Base-by-base conservation (phyloP, 306 rosid species). In the Rosa chinensis region DNA sequence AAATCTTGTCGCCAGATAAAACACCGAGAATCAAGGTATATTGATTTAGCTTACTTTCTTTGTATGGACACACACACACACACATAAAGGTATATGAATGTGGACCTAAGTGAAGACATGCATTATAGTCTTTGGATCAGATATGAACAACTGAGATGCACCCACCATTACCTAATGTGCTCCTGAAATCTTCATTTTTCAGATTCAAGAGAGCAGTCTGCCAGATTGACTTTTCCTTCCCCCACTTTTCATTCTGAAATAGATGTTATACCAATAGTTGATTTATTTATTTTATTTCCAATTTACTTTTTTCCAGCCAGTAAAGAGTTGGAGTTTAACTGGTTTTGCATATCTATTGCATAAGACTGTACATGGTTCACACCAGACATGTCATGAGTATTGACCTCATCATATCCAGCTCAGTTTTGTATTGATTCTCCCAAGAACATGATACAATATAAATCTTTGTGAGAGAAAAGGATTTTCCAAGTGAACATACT, bases 1-100 rank as follows among this genome's bases (percentile, higher is more conserved):
- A 91, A 89, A 85, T 95, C 99, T 1, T 95, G 97, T 81, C 97
- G 98, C 85, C 91, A 90, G 81, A 88, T 91, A 78, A 90, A 84
- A 75, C 89, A 83, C 66, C 84, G 84, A 77, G 95, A 91, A 72
- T 66, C 83, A 74, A 87, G 96, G 99, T 91, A 44, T 70, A 64
- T 78, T 76, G 45, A 21, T 58, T 70, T 66, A 66, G 42, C 58
- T 56, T 72, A 14, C 20, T 47, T 11, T 79, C 10, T 2, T 64
- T 76, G 66, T 16, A 23, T 35, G 69, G 35, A 6, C 70, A 42
- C 32, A 12, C 7, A 75, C 43, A 5, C 8, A 61, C 25, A 61
- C 37, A 7, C 18, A 13, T 1, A 64, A 23, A 12, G 16, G 16
- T 58, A 2, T 40, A 21, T n/a, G 3, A 42, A 58, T 13, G 42